Percentiles rank a stretch among this genome's conserved stretches.
These are phyloP conservation scores for Annulohypoxylon maeteangense DNA, from an alignment of 495 filamentous ascomycete species.

Conservation along the genomic window DNA sequence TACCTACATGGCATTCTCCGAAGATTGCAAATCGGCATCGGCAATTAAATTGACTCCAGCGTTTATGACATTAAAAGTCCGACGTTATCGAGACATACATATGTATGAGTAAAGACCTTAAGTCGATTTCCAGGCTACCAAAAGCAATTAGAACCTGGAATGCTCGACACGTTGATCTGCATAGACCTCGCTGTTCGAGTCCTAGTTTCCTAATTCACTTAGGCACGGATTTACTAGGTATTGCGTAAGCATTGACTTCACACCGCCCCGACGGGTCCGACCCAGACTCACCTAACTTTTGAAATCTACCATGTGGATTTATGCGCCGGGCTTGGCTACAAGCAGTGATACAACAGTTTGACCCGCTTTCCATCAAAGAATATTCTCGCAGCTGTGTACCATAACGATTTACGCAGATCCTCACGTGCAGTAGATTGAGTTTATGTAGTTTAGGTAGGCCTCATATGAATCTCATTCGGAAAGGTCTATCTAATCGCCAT, in stretches of 20 bases:
- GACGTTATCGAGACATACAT: not conserved
- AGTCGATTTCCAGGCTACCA: not conserved
- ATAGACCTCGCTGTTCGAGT: not conserved
- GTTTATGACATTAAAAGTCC: not conserved
- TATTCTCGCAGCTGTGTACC: not conserved
- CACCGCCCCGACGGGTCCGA: not conserved
- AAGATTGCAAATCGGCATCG: not conserved
- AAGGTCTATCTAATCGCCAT: conserved; percentile 34
- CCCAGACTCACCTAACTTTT: not conserved
- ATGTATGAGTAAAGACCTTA: not conserved
- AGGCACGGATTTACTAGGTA: not conserved
- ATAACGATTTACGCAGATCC: not conserved
- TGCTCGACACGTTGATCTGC: not conserved
- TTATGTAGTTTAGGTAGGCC: conserved; percentile 11
- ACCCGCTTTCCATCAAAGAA: not conserved
- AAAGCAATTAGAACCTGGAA: not conserved
- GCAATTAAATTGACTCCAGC: not conserved
- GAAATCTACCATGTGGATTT: not conserved
- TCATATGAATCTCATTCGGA: conserved; percentile 25
- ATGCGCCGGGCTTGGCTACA: not conserved
- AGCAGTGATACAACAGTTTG: not conserved
- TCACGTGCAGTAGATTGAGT: not conserved
- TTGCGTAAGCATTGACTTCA: not conserved
- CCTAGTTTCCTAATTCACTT: not conserved
- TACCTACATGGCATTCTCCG: not conserved